A percentile compares a stretch with the other conserved stretches of the same genome.
These are phyloP conservation scores for Aspergillus persii DNA, from an alignment of 2,329 filamentous ascomycete species.

Conservation along the genomic window DNA sequence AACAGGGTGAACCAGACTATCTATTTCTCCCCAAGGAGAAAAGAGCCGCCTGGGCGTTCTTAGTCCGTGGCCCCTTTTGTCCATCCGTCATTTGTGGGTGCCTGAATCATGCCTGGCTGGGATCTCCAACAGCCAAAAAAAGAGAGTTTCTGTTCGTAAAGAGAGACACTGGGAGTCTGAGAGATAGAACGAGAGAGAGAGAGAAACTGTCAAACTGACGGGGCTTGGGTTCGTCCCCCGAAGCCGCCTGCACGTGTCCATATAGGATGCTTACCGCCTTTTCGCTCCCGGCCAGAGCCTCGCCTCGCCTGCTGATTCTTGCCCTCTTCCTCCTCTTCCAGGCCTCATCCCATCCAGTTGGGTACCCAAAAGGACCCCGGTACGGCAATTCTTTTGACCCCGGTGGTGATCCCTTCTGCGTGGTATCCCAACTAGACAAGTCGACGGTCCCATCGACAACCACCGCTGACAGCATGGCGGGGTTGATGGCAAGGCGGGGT, in stretches of 20 bases:
- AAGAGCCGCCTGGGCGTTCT: not conserved
- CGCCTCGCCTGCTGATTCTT: too few relatives aligned
- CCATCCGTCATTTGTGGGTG: not conserved
- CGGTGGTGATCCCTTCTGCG: too few relatives aligned
- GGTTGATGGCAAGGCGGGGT: constrained; percentile 18
- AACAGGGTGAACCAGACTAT: constrained; percentile 5
- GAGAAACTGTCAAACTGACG: not conserved
- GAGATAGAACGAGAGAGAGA: not conserved
- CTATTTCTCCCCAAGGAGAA: not conserved
- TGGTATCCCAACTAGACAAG: not conserved
- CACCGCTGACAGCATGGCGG: constrained; percentile 16
- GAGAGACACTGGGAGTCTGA: too few relatives aligned
- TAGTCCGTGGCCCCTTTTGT: not conserved
- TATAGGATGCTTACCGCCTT: constrained; percentile 7
- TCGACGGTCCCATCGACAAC: not conserved
- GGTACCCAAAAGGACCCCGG: not conserved
- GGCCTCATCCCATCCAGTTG: not conserved
- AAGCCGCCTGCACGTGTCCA: not conserved
- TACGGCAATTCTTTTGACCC: not conserved
- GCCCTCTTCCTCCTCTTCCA: too few relatives aligned
- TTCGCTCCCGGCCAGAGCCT: not conserved
- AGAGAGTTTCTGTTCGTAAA: too few relatives aligned
- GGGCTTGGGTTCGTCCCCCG: not conserved
- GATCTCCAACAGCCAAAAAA: not conserved
- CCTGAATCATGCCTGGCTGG: not conserved